Evolutionary conservation across 805 yeast species (phyloP), one percentile per base, ranked within the genome.

Genomic region (Priceomyces carsonii): DNA sequence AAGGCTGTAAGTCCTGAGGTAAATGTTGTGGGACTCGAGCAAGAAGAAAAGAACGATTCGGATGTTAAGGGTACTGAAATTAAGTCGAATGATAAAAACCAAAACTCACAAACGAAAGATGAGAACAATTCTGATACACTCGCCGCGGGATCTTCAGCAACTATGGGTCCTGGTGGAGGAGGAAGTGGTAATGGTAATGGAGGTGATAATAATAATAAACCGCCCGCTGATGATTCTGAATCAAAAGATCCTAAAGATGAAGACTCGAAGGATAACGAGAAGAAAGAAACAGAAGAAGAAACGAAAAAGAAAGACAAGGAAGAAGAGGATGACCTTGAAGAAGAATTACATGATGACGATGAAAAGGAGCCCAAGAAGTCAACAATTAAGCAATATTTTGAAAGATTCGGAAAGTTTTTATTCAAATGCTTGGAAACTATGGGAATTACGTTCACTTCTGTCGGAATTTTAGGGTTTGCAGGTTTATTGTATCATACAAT

Each of bases 401-500:
- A 47, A 8, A 48, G 38, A 15, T 40, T 60, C 13, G 46, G 52
- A 1, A 38, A 42, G 15, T 64, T 68, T 17, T 27, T 53, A 0
- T 45, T 59, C 36, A 80, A 77, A 47, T 71, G 79, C 38, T 41
- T 73, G 4, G 93, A 85, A 52, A 79, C 93, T 0, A 79, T 81
- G 0, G 79, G 85, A 3, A 78, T 85, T 29, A 84, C 90, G 12
- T 63, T 84, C 29, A 78, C 86, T 10, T 80, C 90, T 3, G 57
- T 85, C 22, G 69, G 78, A 2, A 77, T 85, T 23, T 66, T 86
- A 12, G 91, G 85, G 0, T 59, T 78, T 2, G 84, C 91, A 3
- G 95, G 95, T 2, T 51, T 77, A n/a, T 48, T 75, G 9, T 85
- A 85, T 53, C 95, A 85, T 52, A 66, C 69, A 29, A 62, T 75